Conservation (phyloP, 257 asterid genomes). For the Thymus mandschuricus region DNA sequence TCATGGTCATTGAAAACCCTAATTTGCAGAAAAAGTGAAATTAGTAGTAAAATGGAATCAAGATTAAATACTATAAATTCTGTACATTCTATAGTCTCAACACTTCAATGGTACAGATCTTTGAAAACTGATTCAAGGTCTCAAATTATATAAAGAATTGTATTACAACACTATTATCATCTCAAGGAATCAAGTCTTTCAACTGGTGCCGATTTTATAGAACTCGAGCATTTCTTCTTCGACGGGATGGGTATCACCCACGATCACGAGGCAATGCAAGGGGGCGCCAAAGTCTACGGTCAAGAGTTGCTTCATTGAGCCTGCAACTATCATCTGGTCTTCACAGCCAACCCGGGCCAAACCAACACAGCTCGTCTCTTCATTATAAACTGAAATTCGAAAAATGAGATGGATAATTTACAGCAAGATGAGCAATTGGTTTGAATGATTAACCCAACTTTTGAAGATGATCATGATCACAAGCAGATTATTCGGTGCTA, state of each 20-base stretch:
- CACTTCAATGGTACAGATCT: too few species aligned
- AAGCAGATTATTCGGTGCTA: too few species aligned
- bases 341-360: constrained; percentile 91
- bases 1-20: too few species aligned
- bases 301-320: constrained; percentile 73
- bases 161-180: constrained; percentile 1
- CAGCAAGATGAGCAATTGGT: background rate
- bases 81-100: too few species aligned
- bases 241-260: constrained; percentile 81
- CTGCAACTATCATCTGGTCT: constrained; percentile 76
- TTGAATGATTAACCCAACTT: background rate
- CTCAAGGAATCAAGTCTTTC: constrained; percentile 6
- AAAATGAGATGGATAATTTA: background rate
- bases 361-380: constrained; percentile 80
- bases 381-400: constrained; percentile 59
- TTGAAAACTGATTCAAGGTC: background rate
- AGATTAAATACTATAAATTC: too few species aligned
- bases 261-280: constrained; percentile 85
- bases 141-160: constrained; percentile 6
- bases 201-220: constrained; percentile 39
- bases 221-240: constrained; percentile 92
- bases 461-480: background rate
- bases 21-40: too few species aligned
- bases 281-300: constrained; percentile 76
- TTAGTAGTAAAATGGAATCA: too few species aligned